These are phyloP conservation scores for Tetrahymena thermophila DNA, from an alignment of 73 alveolate genomes.

Conservation along the genomic window DNA sequence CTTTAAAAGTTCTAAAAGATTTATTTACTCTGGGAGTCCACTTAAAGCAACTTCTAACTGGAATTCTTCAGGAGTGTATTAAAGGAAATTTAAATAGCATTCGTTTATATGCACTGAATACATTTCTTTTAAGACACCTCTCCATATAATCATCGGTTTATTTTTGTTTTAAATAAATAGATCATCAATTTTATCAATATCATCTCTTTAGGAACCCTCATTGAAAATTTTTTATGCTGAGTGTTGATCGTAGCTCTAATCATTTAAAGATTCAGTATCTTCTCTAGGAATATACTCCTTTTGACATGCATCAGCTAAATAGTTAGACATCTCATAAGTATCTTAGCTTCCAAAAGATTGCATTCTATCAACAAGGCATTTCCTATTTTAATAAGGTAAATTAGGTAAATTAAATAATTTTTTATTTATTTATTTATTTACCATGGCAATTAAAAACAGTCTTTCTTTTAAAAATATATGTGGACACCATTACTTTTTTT, in stretches of 20 bases:
- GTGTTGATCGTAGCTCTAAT: neutral
- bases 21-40: neutral
- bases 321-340: neutral
- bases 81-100: neutral
- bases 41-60: neutral
- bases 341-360: neutral
- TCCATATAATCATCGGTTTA: neutral
- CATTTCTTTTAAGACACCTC: neutral
- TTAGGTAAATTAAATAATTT: neutral
- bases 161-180: neutral
- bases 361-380: neutral
- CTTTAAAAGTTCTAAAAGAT: neutral
- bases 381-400: neutral
- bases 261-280: neutral
- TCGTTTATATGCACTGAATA: neutral
- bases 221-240: neutral
- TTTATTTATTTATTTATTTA: neutral
- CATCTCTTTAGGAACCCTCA: neutral
- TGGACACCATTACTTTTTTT: neutral
- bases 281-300: neutral
- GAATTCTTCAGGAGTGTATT: slow-evolving; percentile 1
- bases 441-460: neutral
- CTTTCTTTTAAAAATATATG: neutral
- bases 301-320: neutral
- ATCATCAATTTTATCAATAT: neutral